Conservation (phyloP, 495 filamentous ascomycete species). For the Wilcoxina mikolae region DNA sequence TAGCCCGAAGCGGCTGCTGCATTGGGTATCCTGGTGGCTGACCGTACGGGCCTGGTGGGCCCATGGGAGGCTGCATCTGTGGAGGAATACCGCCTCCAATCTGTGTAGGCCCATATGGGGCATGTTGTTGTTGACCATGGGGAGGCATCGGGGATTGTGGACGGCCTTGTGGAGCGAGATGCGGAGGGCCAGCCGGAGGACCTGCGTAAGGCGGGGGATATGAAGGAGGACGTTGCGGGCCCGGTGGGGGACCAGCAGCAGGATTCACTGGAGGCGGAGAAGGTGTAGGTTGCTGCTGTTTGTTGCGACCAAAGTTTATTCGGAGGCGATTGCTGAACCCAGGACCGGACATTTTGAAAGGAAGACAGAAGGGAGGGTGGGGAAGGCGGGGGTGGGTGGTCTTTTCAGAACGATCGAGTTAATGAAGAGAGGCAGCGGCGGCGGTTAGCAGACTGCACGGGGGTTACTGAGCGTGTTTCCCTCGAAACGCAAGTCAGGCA, state of each 20-base stretch:
- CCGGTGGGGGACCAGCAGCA: not conserved
- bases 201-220: conserved; percentile 24
- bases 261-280: conserved; percentile 4
- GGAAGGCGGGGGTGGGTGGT: not conserved
- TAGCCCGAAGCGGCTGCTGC: conserved; percentile 22
- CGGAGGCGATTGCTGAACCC: conserved; percentile 3
- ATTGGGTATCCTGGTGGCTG: not conserved
- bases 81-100: conserved; percentile 26
- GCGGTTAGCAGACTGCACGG: not conserved
- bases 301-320: conserved; percentile 1
- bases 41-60: not conserved
- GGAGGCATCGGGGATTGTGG: conserved; percentile 25
- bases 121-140: conserved; percentile 11
- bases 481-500: not conserved
- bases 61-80: conserved; percentile 19
- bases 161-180: conserved; percentile 17
- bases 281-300: conserved; percentile 1
- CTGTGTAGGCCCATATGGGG: conserved; percentile 23
- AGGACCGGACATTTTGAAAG: not conserved
- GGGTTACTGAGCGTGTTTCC: not conserved
- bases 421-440: too few species aligned
- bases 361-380: not conserved
- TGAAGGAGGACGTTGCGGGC: conserved; percentile 12
- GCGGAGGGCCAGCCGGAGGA: conserved; percentile 12
- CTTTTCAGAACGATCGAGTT: too few species aligned